Evolutionary conservation across 2,329 filamentous ascomycete genomes (phyloP), one percentile per base, ranked within the genome.

Genomic region (Colletotrichum phormii): DNA sequence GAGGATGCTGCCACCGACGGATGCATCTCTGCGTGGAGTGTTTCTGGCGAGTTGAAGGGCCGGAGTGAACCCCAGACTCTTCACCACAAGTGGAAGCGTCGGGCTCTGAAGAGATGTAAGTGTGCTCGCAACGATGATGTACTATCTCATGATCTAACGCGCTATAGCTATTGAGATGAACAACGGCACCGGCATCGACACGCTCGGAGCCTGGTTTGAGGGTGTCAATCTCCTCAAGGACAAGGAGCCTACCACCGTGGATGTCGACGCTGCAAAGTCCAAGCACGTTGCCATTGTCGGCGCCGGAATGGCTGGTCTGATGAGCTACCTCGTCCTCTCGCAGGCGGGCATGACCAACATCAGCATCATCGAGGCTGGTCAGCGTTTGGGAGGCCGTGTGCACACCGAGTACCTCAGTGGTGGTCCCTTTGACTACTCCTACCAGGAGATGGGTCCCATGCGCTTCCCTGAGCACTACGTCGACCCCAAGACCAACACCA

Each of bases 401-500:
- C 89, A 89, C 69, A 93, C 91, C 2, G 86, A 86, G 67, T 93
- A 93, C 67, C 85, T 93, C 2, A 86, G 86, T 3, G 88, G 87
- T 4, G 88, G 84, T 0, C 89, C 89, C 0, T 86, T 88, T 24
- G 85, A 92, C 73, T 92, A 93, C 77, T 90, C 90, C 24, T 93
- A 93, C 78, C 90, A 92, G 76, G 91, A 92, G 77, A 87, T 86
- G 89, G 91, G 91, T 0, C 89, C 90, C 0, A 92, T 93, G 90
- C 83, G 90, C 2, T 90, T 93, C 75, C 91, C 91, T 0, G 83
- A 88, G 18, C 85, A 84, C 2, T 86, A 89, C 74, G 78, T 85
- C 2, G 85, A 86, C 33, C 84, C 86, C 3, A 83, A 83, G 24
- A 85, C 84, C n/a, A 90, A 90, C 74, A 84, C 88, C 76, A 91